phyloP scores from a whole-genome alignment of 768 basidiomycete species.

The Tylopilus plumbeoviolaceoides region DNA sequence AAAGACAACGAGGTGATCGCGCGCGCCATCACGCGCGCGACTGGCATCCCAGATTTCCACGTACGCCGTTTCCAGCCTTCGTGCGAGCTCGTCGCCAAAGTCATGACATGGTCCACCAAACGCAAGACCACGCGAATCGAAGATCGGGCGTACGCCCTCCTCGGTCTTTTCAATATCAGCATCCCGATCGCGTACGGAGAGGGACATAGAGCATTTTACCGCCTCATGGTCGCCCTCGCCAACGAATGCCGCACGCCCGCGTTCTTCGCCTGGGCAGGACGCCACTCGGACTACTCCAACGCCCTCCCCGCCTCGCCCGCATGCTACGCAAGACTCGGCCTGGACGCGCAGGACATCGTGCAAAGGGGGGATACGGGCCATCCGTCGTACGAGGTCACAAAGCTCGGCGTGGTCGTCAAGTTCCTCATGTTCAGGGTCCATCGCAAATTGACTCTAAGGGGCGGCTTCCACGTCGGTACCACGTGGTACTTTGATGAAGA shows the following conservation, averaged over 20 bases:
- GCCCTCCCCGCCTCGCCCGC: conserved; percentile 10
- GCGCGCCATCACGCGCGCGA: conserved; percentile 2
- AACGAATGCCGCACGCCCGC: conserved; percentile 3
- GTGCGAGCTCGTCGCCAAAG: conserved; percentile 3
- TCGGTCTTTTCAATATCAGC: conserved; percentile 9
- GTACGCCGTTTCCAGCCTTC: not conserved
- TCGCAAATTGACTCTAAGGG: not conserved
- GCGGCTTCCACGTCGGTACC: conserved; percentile 7
- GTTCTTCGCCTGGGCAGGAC: conserved; percentile 15
- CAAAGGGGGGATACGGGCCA: not conserved
- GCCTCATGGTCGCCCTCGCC: conserved; percentile 11
- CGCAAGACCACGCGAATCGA: conserved; percentile 10
- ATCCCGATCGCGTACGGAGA: conserved; percentile 11
- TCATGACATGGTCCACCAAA: conserved; percentile 10
- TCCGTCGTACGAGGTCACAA: conserved; percentile 13
- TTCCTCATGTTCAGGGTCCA: conserved; percentile 7
- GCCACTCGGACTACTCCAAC: conserved; percentile 4
- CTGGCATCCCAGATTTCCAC: not conserved
- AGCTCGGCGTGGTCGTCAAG: conserved; percentile 12
- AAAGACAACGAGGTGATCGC: conserved; percentile 4
- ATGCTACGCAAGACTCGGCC: not conserved
- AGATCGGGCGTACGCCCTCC: conserved; percentile 9
- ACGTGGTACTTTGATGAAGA: conserved; percentile 1
- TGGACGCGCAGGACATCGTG: not conserved
- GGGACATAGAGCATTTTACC: conserved; percentile 7